Percentiles rank a stretch among this genome's conserved stretches.
phyloP scores from a whole-genome alignment of 345 rosid species.

The Turnera subulata region DNA sequence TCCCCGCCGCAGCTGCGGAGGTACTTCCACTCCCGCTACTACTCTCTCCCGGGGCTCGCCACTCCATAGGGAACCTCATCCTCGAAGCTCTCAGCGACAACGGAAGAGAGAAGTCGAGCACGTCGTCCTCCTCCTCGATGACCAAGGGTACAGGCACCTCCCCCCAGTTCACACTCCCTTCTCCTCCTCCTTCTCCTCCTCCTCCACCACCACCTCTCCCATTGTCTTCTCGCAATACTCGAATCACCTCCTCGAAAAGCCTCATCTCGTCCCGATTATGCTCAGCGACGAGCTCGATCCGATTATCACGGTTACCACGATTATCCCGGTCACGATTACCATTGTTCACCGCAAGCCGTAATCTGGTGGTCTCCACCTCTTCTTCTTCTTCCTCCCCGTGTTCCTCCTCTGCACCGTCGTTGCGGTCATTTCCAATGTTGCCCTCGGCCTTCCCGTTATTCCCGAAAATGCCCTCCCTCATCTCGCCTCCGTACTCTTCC shows the following conservation, averaged over 20 bases:
- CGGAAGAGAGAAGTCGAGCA: not conserved
- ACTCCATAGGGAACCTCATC: conserved; percentile 3
- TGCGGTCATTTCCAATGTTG: no score
- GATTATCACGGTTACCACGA: not conserved
- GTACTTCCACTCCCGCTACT: conserved; percentile 30
- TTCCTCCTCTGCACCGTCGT: conserved; percentile 10
- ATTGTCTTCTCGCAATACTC: conserved; percentile 7
- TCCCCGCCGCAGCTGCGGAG: conserved; percentile 20
- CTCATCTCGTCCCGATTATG: conserved; percentile 20
- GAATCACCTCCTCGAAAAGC: conserved; percentile 35
- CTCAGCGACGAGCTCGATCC: conserved; percentile 1
- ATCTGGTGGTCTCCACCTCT: conserved; percentile 2
- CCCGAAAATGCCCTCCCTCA: conserved; percentile 26
- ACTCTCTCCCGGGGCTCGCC: conserved; percentile 52
- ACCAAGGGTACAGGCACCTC: conserved; percentile 3
- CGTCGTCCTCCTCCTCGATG: not conserved
- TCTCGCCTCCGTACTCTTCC: conserved; percentile 35
- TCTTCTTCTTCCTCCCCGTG: conserved; percentile 9
- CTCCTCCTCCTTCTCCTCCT: conserved; percentile 14
- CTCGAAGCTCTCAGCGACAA: conserved; percentile 17
- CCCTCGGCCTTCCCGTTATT: conserved; percentile 6
- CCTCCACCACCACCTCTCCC: no score
- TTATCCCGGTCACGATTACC: not conserved
- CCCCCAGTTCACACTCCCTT: conserved; percentile 13
- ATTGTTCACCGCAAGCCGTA: conserved; percentile 9